Percentiles rank a stretch among this genome's conserved stretches.
phyloP scores from a whole-genome alignment of 371 early-diverging fungal species.

The Rhizopus sp. region DNA sequence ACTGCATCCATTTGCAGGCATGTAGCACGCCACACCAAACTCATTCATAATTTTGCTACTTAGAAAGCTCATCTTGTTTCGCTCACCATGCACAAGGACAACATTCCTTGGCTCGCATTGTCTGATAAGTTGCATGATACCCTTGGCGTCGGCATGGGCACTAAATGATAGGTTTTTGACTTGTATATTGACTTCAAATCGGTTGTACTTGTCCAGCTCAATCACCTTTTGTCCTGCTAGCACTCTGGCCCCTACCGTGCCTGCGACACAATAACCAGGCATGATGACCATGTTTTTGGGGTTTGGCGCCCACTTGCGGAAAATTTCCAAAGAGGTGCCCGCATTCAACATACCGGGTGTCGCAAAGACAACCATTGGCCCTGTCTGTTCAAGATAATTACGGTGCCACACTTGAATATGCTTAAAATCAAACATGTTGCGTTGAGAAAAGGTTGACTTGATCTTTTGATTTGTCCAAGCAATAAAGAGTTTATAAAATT shows the following conservation, averaged over 20 bases:
- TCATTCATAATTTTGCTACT: constrained; percentile 84
- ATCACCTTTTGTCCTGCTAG: constrained; percentile 86
- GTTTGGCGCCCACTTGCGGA: constrained; percentile 89
- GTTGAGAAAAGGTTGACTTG: constrained; percentile 79
- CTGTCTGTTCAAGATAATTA: constrained; percentile 65
- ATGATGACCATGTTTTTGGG: constrained; percentile 92
- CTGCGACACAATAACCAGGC: constrained; percentile 94
- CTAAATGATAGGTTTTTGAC: constrained; percentile 97
- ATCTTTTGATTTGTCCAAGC: constrained; percentile 96
- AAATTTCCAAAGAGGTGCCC: constrained; percentile 83
- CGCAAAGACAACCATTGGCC: constrained; percentile 95
- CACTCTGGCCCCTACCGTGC: constrained; percentile 96
- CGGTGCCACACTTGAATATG: constrained; percentile 86
- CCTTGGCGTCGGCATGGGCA: constrained; percentile 99
- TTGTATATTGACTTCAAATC: constrained; percentile 85
- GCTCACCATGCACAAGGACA: constrained; percentile 99
- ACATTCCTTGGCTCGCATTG: constrained; percentile 94
- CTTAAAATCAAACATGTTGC: constrained; percentile 95
- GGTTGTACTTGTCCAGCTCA: constrained; percentile 75
- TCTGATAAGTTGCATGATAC: constrained; percentile 95
- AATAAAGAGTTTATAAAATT: constrained; percentile 92
- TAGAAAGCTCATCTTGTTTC: constrained; percentile 85
- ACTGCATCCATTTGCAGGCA: constrained; percentile 88
- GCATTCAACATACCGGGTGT: constrained; percentile 94
- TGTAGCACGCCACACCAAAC: constrained; percentile 82